phyloP scores from a whole-genome alignment of 495 filamentous ascomycete genomes.

The Talaromyces ruber region DNA sequence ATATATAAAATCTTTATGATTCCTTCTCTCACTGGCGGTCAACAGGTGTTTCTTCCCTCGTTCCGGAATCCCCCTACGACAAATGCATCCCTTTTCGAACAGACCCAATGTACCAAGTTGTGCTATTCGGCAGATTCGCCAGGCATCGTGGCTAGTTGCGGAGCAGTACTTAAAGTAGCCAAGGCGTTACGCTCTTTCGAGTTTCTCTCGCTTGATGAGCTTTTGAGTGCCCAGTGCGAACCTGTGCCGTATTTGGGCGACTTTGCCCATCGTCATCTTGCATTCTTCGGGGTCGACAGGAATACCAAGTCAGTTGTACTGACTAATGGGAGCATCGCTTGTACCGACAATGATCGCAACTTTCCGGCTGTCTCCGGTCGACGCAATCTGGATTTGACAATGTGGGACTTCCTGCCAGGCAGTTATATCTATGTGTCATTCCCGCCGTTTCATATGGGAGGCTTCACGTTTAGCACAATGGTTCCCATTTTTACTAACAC shows the following conservation, averaged over 20 bases:
- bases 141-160: slow-evolving; percentile 2
- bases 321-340: slow-evolving; percentile 17
- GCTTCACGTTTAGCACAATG: slow-evolving; percentile 3
- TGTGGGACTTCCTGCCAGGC: slow-evolving; percentile 15
- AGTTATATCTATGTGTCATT: slow-evolving; percentile 17
- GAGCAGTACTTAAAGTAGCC: not conserved
- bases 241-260: slow-evolving; percentile 7
- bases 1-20: not conserved
- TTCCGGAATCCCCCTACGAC: slow-evolving; percentile 9
- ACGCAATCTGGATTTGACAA: slow-evolving; percentile 13
- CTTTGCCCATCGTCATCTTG: slow-evolving; percentile 13
- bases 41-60: slow-evolving; percentile 15
- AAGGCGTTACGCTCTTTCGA: not conserved
- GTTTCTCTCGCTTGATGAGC: slow-evolving; percentile 5
- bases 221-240: slow-evolving; percentile 5
- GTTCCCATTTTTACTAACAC: slow-evolving; percentile 6
- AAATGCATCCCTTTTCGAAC: slow-evolving; percentile 12
- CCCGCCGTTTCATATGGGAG: slow-evolving; percentile 20
- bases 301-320: slow-evolving; percentile 15
- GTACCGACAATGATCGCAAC: slow-evolving; percentile 20
- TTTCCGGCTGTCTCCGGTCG: slow-evolving; percentile 16
- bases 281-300: slow-evolving; percentile 18
- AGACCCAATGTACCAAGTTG: slow-evolving; percentile 14
- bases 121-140: slow-evolving; percentile 2
- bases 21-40: not conserved